A percentile compares a stretch with the other conserved stretches of the same genome.
Conservation (phyloP, 1,284 basidiomycete species). For the Ustilago xerochloae region DNA sequence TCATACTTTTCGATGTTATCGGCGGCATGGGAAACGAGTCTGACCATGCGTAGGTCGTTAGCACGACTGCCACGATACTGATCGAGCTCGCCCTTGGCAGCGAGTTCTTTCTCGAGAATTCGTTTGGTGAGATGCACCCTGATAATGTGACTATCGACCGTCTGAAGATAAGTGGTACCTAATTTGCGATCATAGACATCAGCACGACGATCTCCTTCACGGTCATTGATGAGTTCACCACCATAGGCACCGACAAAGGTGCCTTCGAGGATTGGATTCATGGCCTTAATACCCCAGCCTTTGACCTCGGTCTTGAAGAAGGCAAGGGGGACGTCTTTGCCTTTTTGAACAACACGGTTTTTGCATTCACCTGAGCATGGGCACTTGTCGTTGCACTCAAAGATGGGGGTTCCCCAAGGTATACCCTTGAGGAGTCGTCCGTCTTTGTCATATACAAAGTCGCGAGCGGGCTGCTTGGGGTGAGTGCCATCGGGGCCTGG, state of each 20-base stretch:
- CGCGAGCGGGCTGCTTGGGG: not conserved
- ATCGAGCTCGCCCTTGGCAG: conserved; percentile 4
- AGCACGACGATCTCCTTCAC: conserved; percentile 77
- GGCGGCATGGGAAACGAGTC: conserved; percentile 4
- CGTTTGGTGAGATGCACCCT: conserved; percentile 65
- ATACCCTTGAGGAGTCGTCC: conserved; percentile 22
- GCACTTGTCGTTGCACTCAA: conserved; percentile 87
- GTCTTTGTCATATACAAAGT: conserved; percentile 39
- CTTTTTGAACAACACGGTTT: conserved; percentile 86
- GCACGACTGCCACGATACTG: conserved; percentile 10
- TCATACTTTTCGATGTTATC: conserved; percentile 24
- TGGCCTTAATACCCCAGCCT: conserved; percentile 73
- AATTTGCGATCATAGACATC: conserved; percentile 76
- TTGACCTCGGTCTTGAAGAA: conserved; percentile 76
- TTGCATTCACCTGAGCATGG: conserved; percentile 80
- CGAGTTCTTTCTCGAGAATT: conserved; percentile 31
- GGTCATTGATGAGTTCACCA: conserved; percentile 81
- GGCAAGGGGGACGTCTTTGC: conserved; percentile 72
- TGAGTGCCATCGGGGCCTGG: not conserved
- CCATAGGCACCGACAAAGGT: conserved; percentile 85
- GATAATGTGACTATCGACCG: conserved; percentile 81
- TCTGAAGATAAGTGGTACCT: conserved; percentile 85
- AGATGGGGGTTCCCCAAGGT: conserved; percentile 73
- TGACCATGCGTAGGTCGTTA: conserved; percentile 10
- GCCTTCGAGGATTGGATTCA: conserved; percentile 70